A percentile compares a stretch with the other conserved stretches of the same genome.
phyloP scores from a whole-genome alignment of 108 stramenopile genomes.

The Skeletonema marinoi region DNA sequence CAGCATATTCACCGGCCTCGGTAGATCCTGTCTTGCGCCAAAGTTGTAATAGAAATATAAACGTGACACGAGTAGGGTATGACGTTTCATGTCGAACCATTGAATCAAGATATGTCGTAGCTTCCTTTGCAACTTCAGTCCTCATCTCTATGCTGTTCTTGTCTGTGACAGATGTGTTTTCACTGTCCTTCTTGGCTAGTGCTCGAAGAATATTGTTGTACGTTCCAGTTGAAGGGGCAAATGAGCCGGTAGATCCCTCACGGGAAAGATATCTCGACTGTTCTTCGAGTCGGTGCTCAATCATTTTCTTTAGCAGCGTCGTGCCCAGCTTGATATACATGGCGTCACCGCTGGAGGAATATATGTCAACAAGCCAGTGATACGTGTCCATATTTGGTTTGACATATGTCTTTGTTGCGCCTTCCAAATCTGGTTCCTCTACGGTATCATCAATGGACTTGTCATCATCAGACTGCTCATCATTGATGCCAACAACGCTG shows the following conservation, averaged over 20 bases:
- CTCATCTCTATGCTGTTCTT: neutral
- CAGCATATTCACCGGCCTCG: constrained; percentile 48
- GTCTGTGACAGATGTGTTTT: neutral
- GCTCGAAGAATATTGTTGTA: constrained; percentile 41
- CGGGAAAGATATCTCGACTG: neutral
- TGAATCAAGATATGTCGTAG: constrained; percentile 25
- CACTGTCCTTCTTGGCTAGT: constrained; percentile 7
- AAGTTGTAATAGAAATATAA: constrained; percentile 34
- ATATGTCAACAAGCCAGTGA: constrained; percentile 44
- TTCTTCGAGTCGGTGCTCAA: constrained; percentile 9
- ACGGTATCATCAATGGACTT: neutral
- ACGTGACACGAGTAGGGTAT: constrained; percentile 28
- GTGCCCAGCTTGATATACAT: constrained; percentile 18
- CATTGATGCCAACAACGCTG: constrained; percentile 4
- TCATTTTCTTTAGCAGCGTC: constrained; percentile 29
- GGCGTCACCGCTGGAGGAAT: constrained; percentile 21
- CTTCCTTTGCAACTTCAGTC: constrained; percentile 19
- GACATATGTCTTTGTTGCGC: neutral
- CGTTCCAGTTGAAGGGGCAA: constrained; percentile 39
- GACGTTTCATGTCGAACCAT: constrained; percentile 46
- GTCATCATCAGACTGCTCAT: neutral
- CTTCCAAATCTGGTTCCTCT: neutral
- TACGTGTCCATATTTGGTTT: constrained; percentile 36
- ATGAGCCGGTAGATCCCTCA: neutral
- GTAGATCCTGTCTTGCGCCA: constrained; percentile 34